Base-by-base conservation (phyloP, 257 asterid species). In the Ocimum tenuiflorum region DNA sequence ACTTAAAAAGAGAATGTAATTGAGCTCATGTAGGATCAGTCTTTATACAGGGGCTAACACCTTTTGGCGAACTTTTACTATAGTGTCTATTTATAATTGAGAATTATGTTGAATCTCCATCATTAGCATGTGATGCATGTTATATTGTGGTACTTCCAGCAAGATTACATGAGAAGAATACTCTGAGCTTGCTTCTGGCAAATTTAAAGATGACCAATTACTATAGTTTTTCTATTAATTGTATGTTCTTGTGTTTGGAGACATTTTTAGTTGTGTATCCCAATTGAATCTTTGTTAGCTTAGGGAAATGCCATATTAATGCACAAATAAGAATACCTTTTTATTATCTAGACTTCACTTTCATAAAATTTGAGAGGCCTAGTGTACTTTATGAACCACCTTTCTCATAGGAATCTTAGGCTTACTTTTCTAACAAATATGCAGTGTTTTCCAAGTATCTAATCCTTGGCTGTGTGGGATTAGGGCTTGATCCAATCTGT, bases 401-500 rank as follows among this genome's bases (percentile, higher is more conserved):
- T 23, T 8, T 50, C 17, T 20, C 8, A 22, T 50, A 9, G 15
- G 8, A 39, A 58, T 2, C 50, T 42, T 43, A 8, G 33, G 45
- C 10, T 55, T 45, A n/a, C n/a, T n/a, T n/a, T n/a, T n/a, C n/a
- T n/a, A n/a, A n/a, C n/a, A n/a, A 67, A 31, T 24, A 49, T 58
- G 33, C 51, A 3, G 10, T 48, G 39, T 22, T 23, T 48, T 23
- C 18, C 38, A 11, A 51, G 19, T 47, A 1, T 4, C 8, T 14
- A 48, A 18, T 54, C 53, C 22, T 43, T 60, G 3, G 14, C 6
- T 58, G 15, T 8, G n/a, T 38, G 38, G 51, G 58, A 31, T 60
- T 49, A 38, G 38, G 99, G 99, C 5, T 76, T 90, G 84, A 94
- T 94, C 74, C 99, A 94, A 79, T 90, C 97, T 6, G 97, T 94